Base-by-base conservation (phyloP, 352 stramenopile species). In the Pythium guiyangense region DNA sequence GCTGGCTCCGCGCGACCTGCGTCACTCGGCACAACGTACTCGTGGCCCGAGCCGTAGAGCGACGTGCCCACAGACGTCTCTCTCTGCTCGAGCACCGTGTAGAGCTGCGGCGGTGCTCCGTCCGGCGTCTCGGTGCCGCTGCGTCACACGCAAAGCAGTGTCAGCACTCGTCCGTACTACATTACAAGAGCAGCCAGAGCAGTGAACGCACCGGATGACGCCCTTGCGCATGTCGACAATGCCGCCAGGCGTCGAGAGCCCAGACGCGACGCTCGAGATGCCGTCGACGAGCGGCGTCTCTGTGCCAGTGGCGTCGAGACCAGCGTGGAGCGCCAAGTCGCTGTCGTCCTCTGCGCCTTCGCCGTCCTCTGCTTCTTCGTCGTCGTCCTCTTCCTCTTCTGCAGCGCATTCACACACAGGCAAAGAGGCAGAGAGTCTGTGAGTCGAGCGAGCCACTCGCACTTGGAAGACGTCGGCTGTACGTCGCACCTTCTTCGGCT, bases 201-300 rank as follows among this genome's bases (percentile, higher is more conserved):
- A n/a, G n/a, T n/a, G 34, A 4, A 52, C 64, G 49, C 64, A 85
- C 72, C 77, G 70, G 65, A 77, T 71, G n/a, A 46, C 40, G 40
- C 74, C 80, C 66, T 92, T 92, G 49, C 82, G 79, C 64, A 92
- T 69, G 73, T 92, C 80, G 39, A 92, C 76, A 18, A 81, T 71
- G 49, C 75, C 77, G 47, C 75, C 75, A 45, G 82, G 79, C 1
- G 81, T 91, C 10, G 74, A 81, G n/a, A 89, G 71, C 3, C 81
- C 81, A 1, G 81, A 91, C 18, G 74, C 66, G 25, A 91, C 75
- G 51, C 81, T 89, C 14, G 77, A 77, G 53, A 83, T 88, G 27
- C 78, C 81, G 48, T 88, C 78, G 34, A 66, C 71, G 6, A 87
- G 59, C 6, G 80, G 75, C 0, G 77, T 88, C 59, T 83, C 72